phyloP scores from a whole-genome alignment of 441 rosid genomes.

The Melianthus villosus region DNA sequence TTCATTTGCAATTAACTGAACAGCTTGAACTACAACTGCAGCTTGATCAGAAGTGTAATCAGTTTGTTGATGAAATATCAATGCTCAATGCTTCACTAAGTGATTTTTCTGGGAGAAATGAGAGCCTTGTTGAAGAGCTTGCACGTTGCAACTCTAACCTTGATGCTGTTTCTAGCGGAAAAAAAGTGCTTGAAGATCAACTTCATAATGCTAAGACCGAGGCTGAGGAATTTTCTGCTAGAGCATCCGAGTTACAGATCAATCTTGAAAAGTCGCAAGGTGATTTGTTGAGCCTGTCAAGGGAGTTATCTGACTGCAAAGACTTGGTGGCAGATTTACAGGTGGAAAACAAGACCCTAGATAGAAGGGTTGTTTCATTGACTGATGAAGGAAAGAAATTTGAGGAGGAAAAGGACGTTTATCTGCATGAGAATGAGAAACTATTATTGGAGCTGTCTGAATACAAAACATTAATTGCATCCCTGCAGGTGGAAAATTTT shows the following conservation, averaged over 20 bases:
- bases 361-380: slow-evolving; percentile 25
- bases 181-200: slow-evolving; percentile 41
- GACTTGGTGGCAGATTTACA: slow-evolving; percentile 23
- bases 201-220: slow-evolving; percentile 33
- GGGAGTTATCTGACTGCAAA: slow-evolving; percentile 38
- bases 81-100: slow-evolving; percentile 30
- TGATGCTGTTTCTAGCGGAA: slow-evolving; percentile 25
- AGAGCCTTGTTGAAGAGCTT: slow-evolving; percentile 48
- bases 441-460: slow-evolving; percentile 42
- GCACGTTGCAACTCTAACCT: slow-evolving; percentile 53
- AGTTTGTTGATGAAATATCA: slow-evolving; percentile 38
- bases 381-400: slow-evolving; percentile 35
- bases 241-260: slow-evolving; percentile 43
- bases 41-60: slow-evolving; percentile 26
- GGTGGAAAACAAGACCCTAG: slow-evolving; percentile 42
- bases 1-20: slow-evolving; percentile 51
- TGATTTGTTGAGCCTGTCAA: slow-evolving; percentile 21
- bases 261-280: slow-evolving; percentile 37
- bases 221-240: slow-evolving; percentile 34
- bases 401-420: slow-evolving; percentile 28
- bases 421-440: slow-evolving; percentile 35
- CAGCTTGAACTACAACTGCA: slow-evolving; percentile 36
- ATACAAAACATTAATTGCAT: slow-evolving; percentile 30
- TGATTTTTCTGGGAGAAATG: slow-evolving; percentile 25
- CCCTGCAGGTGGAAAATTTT: slow-evolving; percentile 39